Conservation (phyloP, 305 asterid species). For the Rubia balearica region DNA sequence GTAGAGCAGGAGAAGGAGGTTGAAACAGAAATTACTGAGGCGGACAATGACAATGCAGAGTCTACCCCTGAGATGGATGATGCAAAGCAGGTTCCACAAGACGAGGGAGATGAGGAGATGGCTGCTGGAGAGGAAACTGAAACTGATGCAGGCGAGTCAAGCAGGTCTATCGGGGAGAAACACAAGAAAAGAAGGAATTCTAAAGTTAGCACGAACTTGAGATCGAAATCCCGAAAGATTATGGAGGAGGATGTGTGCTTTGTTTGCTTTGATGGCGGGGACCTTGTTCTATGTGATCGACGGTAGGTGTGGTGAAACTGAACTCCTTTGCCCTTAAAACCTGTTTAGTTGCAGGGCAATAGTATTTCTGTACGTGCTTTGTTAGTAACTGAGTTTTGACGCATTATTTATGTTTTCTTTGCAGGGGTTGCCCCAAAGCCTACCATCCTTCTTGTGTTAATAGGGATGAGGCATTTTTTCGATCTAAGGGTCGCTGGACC, state of each 20-base stretch:
- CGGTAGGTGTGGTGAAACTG: slow-evolving; percentile 45
- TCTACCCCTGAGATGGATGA: slow-evolving; percentile 41
- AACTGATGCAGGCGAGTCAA: slow-evolving; percentile 58
- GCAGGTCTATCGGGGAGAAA: slow-evolving; percentile 52
- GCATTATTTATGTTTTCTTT: slow-evolving; percentile 17
- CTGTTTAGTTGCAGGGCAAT: not conserved
- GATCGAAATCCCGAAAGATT: slow-evolving; percentile 47
- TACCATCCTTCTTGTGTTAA: slow-evolving; percentile 94
- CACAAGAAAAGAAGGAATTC: slow-evolving; percentile 60
- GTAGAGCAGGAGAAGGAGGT: slow-evolving; percentile 17
- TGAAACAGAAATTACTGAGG: slow-evolving; percentile 39
- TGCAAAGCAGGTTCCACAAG: slow-evolving; percentile 35
- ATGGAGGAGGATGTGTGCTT: slow-evolving; percentile 90
- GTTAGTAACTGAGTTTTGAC: not conserved
- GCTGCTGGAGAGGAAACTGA: slow-evolving; percentile 75
- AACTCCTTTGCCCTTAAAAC: not conserved
- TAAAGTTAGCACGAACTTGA: slow-evolving; percentile 40
- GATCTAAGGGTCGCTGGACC: slow-evolving; percentile 90
- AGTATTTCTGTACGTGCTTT: not conserved
- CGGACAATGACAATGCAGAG: slow-evolving; percentile 43
- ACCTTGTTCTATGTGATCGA: slow-evolving; percentile 87
- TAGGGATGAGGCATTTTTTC: slow-evolving; percentile 88
- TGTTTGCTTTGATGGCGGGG: slow-evolving; percentile 99
- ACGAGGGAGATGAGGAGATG: slow-evolving; percentile 54
- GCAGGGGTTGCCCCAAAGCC: slow-evolving; percentile 95